Base-by-base conservation (phyloP, 1,284 basidiomycete genomes). In the Tetrapyrgos nigripes region DNA sequence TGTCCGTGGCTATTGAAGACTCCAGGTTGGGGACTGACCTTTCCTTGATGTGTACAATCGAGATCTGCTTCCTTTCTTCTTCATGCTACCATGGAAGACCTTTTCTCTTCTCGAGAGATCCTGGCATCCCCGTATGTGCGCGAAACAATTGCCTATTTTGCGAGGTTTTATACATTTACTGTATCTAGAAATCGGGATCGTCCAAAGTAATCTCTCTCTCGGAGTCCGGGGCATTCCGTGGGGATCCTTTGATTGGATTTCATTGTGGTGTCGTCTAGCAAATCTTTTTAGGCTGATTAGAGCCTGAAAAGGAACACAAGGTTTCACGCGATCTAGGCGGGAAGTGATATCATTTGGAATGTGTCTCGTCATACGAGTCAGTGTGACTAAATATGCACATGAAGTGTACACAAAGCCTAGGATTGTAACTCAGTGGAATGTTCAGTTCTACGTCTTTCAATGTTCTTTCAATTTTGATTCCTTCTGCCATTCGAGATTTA, bases 271-370 rank as follows among this genome's bases (percentile, higher is more conserved):
- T n/a, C 14, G 31, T 33, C 31, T 8, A 33, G 31, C 31, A 8
- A 33, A 33, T 8, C 31, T 8, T 33, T 33, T 33, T 33, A 33
- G 31, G 31, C 31, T 33, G 31, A 33, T 40, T 40, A 40, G 6
- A n/a, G 17, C 6, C 37, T 11, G 17, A 40, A 40, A 40, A n/a
- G 37, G 37, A 40, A 40, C 5, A 17, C 37, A 17, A 40, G 23
- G 14, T 31, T 59, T 60, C 58, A 50, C 58, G 50, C 58, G 58
- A 54, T 60, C 53, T 45, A 43, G 46, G 46, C 58, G 58, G 58
- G 53, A n/a, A 52, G 11, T 28, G 26, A 21, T 53, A 29, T 23
- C 29, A 23, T 17, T 35, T 23, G 44, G 23, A 11, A 46, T 40
- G 21, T 43, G 31, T 48, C n/a, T 55, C 46, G 31, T 19, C 50